These are phyloP conservation scores for Medicago lupulina DNA, from an alignment of 306 rosid species.

Conservation along the genomic window DNA sequence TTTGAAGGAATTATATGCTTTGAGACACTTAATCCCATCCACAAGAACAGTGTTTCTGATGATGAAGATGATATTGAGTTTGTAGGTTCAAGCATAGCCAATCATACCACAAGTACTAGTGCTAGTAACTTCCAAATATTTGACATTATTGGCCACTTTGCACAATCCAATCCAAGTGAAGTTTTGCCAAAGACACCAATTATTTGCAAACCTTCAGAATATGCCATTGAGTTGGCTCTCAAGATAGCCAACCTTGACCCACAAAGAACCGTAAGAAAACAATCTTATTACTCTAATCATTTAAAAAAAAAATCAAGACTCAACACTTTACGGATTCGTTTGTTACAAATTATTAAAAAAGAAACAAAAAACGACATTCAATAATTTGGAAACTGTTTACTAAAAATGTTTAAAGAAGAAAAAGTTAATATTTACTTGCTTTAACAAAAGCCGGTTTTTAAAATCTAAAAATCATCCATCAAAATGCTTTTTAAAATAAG, in stretches of 20 bases:
- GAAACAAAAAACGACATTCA: background rate
- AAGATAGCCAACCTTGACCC: constrained; percentile 77
- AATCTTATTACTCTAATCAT: background rate
- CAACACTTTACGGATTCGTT: too few relatives aligned
- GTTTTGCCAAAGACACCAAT: constrained; percentile 84
- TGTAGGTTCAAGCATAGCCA: constrained; percentile 48
- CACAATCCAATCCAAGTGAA: constrained; percentile 52
- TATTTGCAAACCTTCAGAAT: constrained; percentile 81
- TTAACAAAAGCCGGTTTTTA: background rate
- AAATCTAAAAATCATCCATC: background rate
- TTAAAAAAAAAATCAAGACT: too few relatives aligned
- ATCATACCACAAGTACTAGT: constrained; percentile 33
- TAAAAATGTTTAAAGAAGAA: too few relatives aligned
- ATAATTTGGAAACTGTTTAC: background rate
- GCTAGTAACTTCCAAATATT: constrained; percentile 54
- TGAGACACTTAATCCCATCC: constrained; percentile 85
- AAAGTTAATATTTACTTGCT: background rate
- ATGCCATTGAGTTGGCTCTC: constrained; percentile 78
- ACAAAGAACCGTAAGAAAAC: constrained; percentile 79
- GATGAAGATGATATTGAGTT: constrained; percentile 75
- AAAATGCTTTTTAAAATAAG: background rate
- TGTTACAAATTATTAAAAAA: background rate
- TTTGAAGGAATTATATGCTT: constrained; percentile 95
- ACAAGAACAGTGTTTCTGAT: constrained; percentile 62
- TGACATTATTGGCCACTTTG: constrained; percentile 81